Percentiles rank a stretch among this genome's conserved stretches.
phyloP scores from a whole-genome alignment of 192 early-diverging fungal species.

The Irineochytrium annulatum region DNA sequence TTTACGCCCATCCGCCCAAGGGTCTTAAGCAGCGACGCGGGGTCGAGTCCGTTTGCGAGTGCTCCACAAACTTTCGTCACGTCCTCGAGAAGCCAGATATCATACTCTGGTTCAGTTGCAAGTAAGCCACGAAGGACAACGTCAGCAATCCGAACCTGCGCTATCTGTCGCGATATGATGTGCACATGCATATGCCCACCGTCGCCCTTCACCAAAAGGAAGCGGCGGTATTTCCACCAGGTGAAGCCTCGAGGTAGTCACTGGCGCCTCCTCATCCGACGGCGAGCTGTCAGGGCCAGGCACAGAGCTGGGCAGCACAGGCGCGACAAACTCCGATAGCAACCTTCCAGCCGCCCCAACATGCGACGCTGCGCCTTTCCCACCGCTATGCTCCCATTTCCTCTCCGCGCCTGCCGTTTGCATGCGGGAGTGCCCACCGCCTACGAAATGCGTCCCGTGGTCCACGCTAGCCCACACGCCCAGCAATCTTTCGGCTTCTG shows the following conservation, averaged over 20 bases:
- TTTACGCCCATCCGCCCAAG: too few species aligned
- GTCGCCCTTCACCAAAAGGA: background rate
- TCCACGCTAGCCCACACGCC: background rate
- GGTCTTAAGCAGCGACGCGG: too few species aligned
- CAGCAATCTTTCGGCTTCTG: background rate
- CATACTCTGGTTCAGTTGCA: background rate
- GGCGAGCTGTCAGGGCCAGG: background rate
- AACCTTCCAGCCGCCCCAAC: background rate
- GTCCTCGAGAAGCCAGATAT: conserved; percentile 2
- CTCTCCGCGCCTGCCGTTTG: background rate
- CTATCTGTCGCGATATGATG: too few species aligned
- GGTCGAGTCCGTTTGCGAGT: background rate
- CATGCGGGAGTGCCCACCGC: background rate
- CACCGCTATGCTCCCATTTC: background rate
- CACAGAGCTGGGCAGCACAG: background rate
- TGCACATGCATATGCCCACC: conserved; percentile 1
- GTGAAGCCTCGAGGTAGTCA: background rate
- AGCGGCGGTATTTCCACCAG: background rate
- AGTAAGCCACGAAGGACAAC: background rate
- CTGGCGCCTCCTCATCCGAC: background rate
- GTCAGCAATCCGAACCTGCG: too few species aligned
- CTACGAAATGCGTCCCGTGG: background rate
- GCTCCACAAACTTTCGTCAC: background rate
- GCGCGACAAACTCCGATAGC: background rate
- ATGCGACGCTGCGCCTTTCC: background rate